These are phyloP conservation scores for Cornus suecica DNA, from an alignment of 148 eudicot species.

Conservation along the genomic window DNA sequence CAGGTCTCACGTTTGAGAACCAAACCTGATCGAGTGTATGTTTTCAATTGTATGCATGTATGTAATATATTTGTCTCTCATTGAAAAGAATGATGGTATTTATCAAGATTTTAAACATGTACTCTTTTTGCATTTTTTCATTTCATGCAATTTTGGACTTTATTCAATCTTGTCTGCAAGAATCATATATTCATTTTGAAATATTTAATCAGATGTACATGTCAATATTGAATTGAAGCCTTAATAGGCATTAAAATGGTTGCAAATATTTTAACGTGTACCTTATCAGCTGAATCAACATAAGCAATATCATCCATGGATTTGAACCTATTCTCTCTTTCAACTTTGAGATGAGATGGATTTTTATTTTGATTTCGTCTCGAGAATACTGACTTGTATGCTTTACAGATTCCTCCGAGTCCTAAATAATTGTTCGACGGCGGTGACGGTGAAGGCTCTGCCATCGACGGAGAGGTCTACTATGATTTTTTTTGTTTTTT, in stretches of 20 bases:
- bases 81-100: too few species aligned
- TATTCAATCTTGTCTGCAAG: neutral
- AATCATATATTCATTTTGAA: too few species aligned
- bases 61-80: too few species aligned
- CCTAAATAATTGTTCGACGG: constrained; percentile 12
- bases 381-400: constrained; percentile 23
- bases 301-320: neutral
- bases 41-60: too few species aligned
- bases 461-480: constrained; percentile 15
- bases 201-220: too few species aligned
- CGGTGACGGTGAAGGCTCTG: constrained; percentile 9
- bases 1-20: too few species aligned
- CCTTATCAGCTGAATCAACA: constrained; percentile 10
- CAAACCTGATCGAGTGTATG: too few species aligned
- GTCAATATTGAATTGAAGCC: neutral
- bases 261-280: neutral
- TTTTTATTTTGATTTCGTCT: constrained; percentile 22
- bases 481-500: too few species aligned
- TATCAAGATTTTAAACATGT: too few species aligned
- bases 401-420: constrained; percentile 23
- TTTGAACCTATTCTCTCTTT: constrained; percentile 9
- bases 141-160: neutral
- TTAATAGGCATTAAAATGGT: neutral
- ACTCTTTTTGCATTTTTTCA: neutral
- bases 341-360: constrained; percentile 5